Base-by-base conservation (phyloP, 1,284 basidiomycete genomes). In the Austroboletus novae-zelandiae region DNA sequence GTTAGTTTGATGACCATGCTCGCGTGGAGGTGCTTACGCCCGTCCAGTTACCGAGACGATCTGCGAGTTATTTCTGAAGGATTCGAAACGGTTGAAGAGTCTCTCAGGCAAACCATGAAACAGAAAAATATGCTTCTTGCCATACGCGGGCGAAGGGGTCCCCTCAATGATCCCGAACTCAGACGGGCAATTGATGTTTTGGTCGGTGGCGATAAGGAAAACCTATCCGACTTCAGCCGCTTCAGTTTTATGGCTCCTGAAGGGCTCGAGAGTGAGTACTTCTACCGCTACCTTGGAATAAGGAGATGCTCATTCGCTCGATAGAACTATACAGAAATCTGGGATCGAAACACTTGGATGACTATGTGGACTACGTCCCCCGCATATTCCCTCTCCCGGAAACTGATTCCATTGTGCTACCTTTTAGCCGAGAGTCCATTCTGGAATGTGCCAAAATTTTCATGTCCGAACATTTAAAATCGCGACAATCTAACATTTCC, bases 1-100 rank as follows among this genome's bases (percentile, higher is more conserved):
- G 57, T 59, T 23, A 50, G 60, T 50, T 13, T 18, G n/a, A 40
- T 10, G 18, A 23, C 14, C 10, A 11, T 5, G 8, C 2, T 25
- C 8, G 8, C 27, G 5, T 30, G 25, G 10, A 18, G 23, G 9
- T 25, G 32, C 58, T 66, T 9, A 64, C 4, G 3, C 5, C 36
- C 20, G 4, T 6, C 5, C 23, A 64, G 62, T 17, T 64, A 64
- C 40, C 54, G 54, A 30, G 55, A 53, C 9, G 64, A 68, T 34
- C 40, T 64, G 43, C 54, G 54, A 35, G 53, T 47, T 40, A 51
- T 64, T 17, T 54, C 65, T 5, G 54, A 52, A 7, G 45, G 42
- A 23, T 51, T 55, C 8, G 52, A 55, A 18, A 47, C 31, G 10
- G 42, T 68, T 36, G 31, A 61, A 1, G 40, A 43, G 10, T 45